Base-by-base conservation (phyloP, 345 rosid species). In the Psidium guajava region DNA sequence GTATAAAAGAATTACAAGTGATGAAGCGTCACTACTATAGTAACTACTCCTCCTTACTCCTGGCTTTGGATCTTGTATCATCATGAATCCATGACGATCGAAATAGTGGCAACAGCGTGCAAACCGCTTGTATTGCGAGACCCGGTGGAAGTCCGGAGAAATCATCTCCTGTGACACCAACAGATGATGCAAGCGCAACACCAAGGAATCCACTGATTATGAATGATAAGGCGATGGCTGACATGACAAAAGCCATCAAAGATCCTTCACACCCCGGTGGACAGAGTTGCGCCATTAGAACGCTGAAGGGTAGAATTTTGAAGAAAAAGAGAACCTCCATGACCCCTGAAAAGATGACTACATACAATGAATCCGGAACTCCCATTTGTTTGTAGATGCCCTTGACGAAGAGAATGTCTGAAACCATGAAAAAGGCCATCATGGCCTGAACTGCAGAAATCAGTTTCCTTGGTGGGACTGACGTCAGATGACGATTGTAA, bases 191-290 rank as follows among this genome's bases (percentile, higher is more conserved):
- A 4, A 97, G 94, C 20, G 91, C 91, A 74, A 97, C 92, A 22
- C 98, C 98, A 42, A 96, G 91, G 85, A 91, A 94, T 82, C 99
- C 96, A 13, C 98, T 95, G 42, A 89, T 92, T 64, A 95, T 95
- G 32, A 97, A 83, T 1, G 98, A 88, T 40, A 97, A 93, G 27
- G 98, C 96, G 54, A 92, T 81, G 22, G 95, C 96, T 32, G 98
- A 95, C 91, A 92, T 95, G 20, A 93, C 94, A 44, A 95, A 91
- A 11, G 98, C 98, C 93, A 94, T 92, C 56, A 96, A 86, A 52
- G 99, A 97, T 16, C 98, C 98, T 90, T 96, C 98, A 81, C 98
- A 96, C n/a, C 97, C 98, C 0, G 86, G 92, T 27, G 97, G 98
- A 87, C 98, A 95, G 11, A 94, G 91, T 85, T 92, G 88, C 0